Evolutionary conservation across 257 asterid species (phyloP).

Genomic region (Lantana camara): DNA sequence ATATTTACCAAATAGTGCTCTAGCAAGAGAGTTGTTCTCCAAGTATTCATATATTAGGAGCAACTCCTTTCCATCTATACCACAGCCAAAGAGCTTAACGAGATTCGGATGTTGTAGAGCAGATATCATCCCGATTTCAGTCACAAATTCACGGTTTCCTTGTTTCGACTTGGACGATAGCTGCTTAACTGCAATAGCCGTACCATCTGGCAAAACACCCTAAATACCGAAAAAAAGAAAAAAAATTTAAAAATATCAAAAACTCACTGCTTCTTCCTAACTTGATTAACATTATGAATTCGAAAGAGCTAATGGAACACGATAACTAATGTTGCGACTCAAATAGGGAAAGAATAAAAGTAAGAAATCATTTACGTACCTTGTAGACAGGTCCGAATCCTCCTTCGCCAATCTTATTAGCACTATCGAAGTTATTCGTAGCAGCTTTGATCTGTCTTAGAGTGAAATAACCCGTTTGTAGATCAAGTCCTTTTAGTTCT

Average conservation of each 20-base stretch:
- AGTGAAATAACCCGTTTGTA: conserved; percentile 79
- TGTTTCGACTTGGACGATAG: conserved; percentile 89
- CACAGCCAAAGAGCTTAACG: conserved; percentile 88
- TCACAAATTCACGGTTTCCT: conserved; percentile 87
- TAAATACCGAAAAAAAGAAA: conserved; percentile 30
- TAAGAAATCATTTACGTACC: conserved; percentile 48
- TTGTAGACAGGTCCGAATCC: conserved; percentile 92
- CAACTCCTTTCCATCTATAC: conserved; percentile 84
- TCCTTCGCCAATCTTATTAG: conserved; percentile 90
- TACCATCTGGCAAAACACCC: conserved; percentile 87
- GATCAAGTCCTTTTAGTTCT: conserved; percentile 83
- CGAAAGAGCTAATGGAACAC: too few relatives aligned
- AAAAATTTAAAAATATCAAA: too few relatives aligned
- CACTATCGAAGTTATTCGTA: conserved; percentile 79
- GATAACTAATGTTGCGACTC: too few relatives aligned
- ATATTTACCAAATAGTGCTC: conserved; percentile 76
- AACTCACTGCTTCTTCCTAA: too few relatives aligned
- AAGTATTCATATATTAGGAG: conserved; percentile 79
- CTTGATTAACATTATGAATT: too few relatives aligned
- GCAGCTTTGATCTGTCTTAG: conserved; percentile 80
- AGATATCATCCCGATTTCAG: conserved; percentile 92
- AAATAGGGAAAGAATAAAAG: conserved; percentile 1
- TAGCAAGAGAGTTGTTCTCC: conserved; percentile 83
- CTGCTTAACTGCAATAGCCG: conserved; percentile 87
- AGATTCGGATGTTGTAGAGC: conserved; percentile 78